phyloP scores from a whole-genome alignment of 495 filamentous ascomycete species.

The Aeminium ludgeri region DNA sequence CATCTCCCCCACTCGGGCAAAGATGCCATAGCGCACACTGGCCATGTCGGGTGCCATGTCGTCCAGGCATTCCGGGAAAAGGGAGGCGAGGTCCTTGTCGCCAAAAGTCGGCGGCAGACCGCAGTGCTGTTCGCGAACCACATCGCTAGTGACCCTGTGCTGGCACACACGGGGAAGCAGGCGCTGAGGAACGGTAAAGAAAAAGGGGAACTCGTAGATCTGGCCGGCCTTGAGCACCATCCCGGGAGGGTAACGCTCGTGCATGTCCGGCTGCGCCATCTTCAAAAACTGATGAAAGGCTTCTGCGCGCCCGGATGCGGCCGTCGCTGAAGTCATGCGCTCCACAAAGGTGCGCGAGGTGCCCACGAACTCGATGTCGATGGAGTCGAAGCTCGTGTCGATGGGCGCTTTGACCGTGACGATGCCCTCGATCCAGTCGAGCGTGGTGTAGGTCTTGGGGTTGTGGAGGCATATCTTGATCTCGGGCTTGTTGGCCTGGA shows the following conservation, averaged over 20 bases:
- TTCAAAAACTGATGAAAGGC: conserved; percentile 56
- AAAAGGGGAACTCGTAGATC: conserved; percentile 64
- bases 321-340: conserved; percentile 29
- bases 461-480: conserved; percentile 12
- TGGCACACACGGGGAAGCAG: conserved; percentile 45
- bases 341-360: conserved; percentile 36
- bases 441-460: conserved; percentile 36
- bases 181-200: conserved; percentile 66
- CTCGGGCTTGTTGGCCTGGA: conserved; percentile 6
- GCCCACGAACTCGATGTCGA: conserved; percentile 73
- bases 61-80: conserved; percentile 26
- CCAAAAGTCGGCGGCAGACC: conserved; percentile 69
- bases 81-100: conserved; percentile 31
- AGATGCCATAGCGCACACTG: conserved; percentile 55
- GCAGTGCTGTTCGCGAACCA: conserved; percentile 55
- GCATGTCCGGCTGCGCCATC: conserved; percentile 61
- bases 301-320: conserved; percentile 33
- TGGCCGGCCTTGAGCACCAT: conserved; percentile 48
- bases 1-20: conserved; percentile 30
- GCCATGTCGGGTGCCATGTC: conserved; percentile 76
- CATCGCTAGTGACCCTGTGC: conserved; percentile 36
- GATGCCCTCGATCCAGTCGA: conserved; percentile 42
- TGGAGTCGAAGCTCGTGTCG: conserved; percentile 59
- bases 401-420: conserved; percentile 41
- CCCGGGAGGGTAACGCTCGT: conserved; percentile 50